Evolutionary conservation across 2,329 filamentous ascomycete genomes (phyloP), one percentile per base, ranked within the genome.

Genomic region (Cladosporium sp.): DNA sequence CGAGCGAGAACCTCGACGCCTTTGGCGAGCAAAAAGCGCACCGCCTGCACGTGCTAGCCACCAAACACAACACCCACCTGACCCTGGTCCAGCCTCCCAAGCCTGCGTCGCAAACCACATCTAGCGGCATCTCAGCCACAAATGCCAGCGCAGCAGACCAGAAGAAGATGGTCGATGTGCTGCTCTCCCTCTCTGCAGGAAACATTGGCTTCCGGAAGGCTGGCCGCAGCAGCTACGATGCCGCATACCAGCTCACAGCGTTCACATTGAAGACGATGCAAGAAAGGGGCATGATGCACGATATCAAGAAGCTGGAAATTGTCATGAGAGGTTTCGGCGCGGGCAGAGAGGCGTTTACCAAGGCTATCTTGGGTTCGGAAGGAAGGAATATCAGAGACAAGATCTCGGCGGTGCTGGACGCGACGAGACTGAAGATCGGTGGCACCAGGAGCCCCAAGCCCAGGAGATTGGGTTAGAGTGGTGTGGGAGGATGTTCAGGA

Each of bases 41-140:
- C 78, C 91, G 96, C 73, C 82, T 99, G 64, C 90, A 96, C 78
- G 81, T 99, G 73, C 93, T 86, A 76, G 79, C 88, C 28, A 88
- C 89, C 73, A 95, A 91, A 78, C 94, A 97, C 83, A 99, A 99
- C 79, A 94, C 90, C 19, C 91, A 97, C 75, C 84, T 99, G 69
- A 97, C 92, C 1, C 84, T 97, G 65, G 90, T 92, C 20, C 87
- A 88, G 69, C 92, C 94, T 28, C 57, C 67, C 5, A 60, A 59
- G 22, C 60, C 66, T 1, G 69, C 70, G 1, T 59, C 61, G 7
- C 61, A 67, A 54, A 71, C 70, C 0, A 56, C 65, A 2, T 63
- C 60, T 2, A 69, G 68, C 5, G 60, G 63, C 15, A 61, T 69
- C n/a, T 64, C 62, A 5, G 58, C 56, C 42, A 69, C 66, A 4